These are phyloP conservation scores for Deinandra increscens DNA, from an alignment of 129 eudicot species.

Conservation along the genomic window DNA sequence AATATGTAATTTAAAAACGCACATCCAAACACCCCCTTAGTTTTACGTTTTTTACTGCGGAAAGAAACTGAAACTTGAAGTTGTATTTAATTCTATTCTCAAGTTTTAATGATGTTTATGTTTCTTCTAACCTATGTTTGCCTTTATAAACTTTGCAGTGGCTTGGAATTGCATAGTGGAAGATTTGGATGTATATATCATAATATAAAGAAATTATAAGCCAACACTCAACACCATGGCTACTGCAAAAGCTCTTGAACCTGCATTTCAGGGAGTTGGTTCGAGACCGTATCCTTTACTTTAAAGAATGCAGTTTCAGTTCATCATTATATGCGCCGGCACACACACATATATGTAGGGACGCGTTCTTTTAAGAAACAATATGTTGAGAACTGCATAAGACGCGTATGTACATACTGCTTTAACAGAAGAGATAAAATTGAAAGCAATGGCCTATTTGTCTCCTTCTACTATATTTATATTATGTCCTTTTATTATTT, in stretches of 20 bases:
- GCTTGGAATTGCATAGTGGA: constrained; percentile 18
- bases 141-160: constrained; percentile 20
- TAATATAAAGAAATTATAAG: constrained; percentile 15
- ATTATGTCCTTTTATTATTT: no score
- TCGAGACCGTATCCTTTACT: constrained; percentile 79
- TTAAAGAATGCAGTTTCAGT: neutral
- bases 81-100: constrained; percentile 4
- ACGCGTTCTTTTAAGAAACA: no score
- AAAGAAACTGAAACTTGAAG: constrained; percentile 18
- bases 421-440: no score
- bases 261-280: constrained; percentile 98
- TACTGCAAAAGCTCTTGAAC: constrained; percentile 86
- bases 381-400: no score
- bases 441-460: no score
- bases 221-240: constrained; percentile 52
- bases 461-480: no score
- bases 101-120: no score
- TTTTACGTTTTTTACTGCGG: neutral
- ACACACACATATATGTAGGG: neutral
- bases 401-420: no score
- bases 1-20: constrained; percentile 1
- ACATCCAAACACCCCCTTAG: constrained; percentile 12
- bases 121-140: neutral
- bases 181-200: constrained; percentile 26
- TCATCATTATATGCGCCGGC: neutral